Evolutionary conservation across 2,329 filamentous ascomycete genomes (phyloP), one percentile per base, ranked within the genome.

Genomic region (Paramyrothecium sp.): DNA sequence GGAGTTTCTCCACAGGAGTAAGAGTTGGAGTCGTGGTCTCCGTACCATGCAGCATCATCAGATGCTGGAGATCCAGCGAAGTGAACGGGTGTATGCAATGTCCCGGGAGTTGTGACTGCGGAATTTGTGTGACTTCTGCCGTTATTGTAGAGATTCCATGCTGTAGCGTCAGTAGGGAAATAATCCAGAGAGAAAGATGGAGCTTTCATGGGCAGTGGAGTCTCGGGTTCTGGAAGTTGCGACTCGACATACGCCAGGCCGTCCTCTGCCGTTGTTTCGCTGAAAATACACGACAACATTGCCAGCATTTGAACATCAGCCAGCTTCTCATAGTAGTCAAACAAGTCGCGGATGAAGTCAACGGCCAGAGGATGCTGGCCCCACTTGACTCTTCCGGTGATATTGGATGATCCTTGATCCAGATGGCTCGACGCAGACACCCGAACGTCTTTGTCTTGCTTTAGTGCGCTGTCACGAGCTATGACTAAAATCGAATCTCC

Each of bases 261-360:
- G 57, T 86, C 80, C 48, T 83, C 77, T 0, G 81, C 75, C 13
- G 80, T 78, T 0, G 85, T 79, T 53, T 89, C 86, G 62, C 82
- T 85, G 67, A 90, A 89, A 57, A 89, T 82, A 68, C 87, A 89
- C 2, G 87, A 87, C 26, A 90, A 77, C 85, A 89, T 89, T 10
- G 87, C 87, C 54, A 90, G 68, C 87, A 90, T 90, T 69, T 90
- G 87, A 13, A 89, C 73, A 59, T 90, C 87, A 7, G 81, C 85
- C 30, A 81, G 75, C 54, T 73, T 78, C 68, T 89, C 87, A 65
- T 84, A 90, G 66, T 89, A 79, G 23, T 78, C 73, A 62, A 89
- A 87, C n/a, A 89, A 72, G 56, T 87, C 81, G 59, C 75, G 71
- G 55, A 89, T 85, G 44, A 89, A 78, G n/a, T 79, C 77, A 58